Conservation (phyloP, 164 flowering plant species). For the Kingdonia uniflora region DNA sequence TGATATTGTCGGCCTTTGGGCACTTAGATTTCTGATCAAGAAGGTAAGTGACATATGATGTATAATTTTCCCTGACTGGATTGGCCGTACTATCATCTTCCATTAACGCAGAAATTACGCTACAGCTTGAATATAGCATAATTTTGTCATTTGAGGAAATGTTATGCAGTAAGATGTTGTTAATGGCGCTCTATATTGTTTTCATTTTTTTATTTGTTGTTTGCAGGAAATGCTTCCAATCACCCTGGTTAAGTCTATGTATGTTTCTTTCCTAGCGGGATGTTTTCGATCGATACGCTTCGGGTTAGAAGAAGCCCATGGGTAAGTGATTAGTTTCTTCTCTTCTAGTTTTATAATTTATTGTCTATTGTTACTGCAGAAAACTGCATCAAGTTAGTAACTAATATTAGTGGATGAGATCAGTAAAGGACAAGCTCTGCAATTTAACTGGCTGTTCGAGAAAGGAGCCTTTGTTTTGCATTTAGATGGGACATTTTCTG, state of each 20-base stretch:
- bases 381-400: background rate
- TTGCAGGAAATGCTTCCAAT: constrained; percentile 62
- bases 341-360: background rate
- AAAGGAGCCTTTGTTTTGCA: constrained; percentile 70
- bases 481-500: constrained; percentile 60
- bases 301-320: constrained; percentile 94
- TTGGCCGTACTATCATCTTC: no score
- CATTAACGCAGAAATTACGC: no score
- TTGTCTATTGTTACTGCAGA: background rate
- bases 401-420: constrained; percentile 4
- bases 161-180: no score
- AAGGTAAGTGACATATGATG: constrained; percentile 34
- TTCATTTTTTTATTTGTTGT: no score
- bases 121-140: no score
- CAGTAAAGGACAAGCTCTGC: constrained; percentile 96
- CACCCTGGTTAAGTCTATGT: constrained; percentile 54
- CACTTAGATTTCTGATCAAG: constrained; percentile 54
- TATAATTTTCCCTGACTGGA: background rate
- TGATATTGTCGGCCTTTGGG: constrained; percentile 98
- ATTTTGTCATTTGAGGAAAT: no score
- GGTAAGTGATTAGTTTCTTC: constrained; percentile 35
- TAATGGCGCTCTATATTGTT: no score
- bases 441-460: constrained; percentile 86
- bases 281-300: constrained; percentile 96
- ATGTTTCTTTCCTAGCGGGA: constrained; percentile 90